Conservation (phyloP, 1,139 yeast genomes). For the Taiozyma onychis region DNA sequence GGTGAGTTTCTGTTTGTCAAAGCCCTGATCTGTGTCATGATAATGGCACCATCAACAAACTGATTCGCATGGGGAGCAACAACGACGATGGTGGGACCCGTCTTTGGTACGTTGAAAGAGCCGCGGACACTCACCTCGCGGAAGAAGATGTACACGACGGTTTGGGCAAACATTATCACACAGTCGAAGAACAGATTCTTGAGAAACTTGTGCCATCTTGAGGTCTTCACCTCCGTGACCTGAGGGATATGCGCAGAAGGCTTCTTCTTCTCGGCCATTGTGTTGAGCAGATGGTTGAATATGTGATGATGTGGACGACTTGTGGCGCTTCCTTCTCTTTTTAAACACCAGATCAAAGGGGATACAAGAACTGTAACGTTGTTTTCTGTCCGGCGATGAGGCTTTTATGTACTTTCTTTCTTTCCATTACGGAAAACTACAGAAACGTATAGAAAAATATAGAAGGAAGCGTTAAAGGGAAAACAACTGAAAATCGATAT, state of each 20-base stretch:
- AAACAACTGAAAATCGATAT: no score
- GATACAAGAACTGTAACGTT: neutral
- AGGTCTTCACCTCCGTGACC: constrained; percentile 2
- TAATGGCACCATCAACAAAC: constrained; percentile 65
- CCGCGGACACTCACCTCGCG: constrained; percentile 68
- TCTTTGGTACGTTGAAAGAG: constrained; percentile 56
- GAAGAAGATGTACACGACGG: constrained; percentile 44
- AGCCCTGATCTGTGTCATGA: constrained; percentile 46
- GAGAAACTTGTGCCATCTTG: constrained; percentile 6
- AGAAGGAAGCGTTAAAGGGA: no score
- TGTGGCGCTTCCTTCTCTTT: neutral
- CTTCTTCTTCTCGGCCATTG: constrained; percentile 2
- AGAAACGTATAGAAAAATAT: neutral
- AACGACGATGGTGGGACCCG: constrained; percentile 67
- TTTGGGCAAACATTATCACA: constrained; percentile 30
- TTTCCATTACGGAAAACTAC: neutral
- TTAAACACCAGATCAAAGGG: neutral
- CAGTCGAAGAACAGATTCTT: constrained; percentile 28
- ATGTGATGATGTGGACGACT: neutral
- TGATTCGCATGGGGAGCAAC: constrained; percentile 84
- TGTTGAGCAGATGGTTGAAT: neutral
- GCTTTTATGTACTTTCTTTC: neutral
- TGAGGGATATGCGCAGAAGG: constrained; percentile 16
- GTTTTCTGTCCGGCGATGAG: neutral
- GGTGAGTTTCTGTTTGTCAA: constrained; percentile 36